Base-by-base conservation (phyloP, 2,329 filamentous ascomycete species). In the Aureobasidium sp. region DNA sequence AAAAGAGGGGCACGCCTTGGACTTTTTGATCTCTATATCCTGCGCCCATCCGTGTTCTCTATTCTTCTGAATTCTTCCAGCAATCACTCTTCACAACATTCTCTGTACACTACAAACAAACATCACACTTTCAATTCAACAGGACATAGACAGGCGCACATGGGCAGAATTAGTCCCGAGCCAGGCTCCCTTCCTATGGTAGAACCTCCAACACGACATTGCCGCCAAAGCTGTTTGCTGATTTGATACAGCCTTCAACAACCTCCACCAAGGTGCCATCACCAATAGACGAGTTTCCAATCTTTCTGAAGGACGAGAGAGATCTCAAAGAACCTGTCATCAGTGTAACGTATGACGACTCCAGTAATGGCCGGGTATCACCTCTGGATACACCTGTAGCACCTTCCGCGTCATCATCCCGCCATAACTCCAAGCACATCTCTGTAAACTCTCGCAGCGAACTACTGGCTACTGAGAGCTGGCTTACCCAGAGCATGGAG, bases 341-440 rank as follows among this genome's bases (percentile, higher is more conserved):
- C 12, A 31, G 45, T 49, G 45, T 7, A 31, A 60, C 57, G 44
- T 60, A 49, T 42, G 45, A 60, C 44, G 31, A 41, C 41, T 36
- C 37, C 45, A 36, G 34, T 25, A 25, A 60, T 29, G 44, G 36
- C 34, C 45, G 34, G 15, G 57, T 60, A 51, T 60, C 57, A 51
- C 57, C 57, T 31, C 45, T 60, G 45, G 57, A 60, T 36, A 60
- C 57, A 49, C 44, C 44, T 60, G 57, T 42, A 60, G 11, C 57
- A 49, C 57, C 57, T 55, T 34, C 57, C 57, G 57, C 45, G 57
- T 49, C 45, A 49, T 63, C 64, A 36, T 70, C 69, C 17, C 51
- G 68, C n/a, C 70, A 70, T 67, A 70, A 70, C 42, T 69, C 69
- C 15, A 65, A 70, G 52, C 71, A 72, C 29, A 67, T 72, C 44